Percentiles rank a stretch among this genome's conserved stretches.
phyloP scores from a whole-genome alignment of 768 basidiomycete genomes.

The Crepidotus variabilis region DNA sequence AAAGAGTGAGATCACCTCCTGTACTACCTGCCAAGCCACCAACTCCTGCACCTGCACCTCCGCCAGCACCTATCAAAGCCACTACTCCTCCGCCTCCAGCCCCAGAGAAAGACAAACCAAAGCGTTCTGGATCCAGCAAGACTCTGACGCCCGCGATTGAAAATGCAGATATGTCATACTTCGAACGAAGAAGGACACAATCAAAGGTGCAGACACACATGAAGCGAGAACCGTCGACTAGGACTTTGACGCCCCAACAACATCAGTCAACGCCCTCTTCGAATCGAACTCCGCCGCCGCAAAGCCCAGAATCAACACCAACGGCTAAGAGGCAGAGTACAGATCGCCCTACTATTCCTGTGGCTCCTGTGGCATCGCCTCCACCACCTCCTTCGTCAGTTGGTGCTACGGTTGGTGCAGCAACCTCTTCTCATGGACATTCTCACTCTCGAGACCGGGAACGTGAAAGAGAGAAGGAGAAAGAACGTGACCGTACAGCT shows the following conservation, averaged over 20 bases:
- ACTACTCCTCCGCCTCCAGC: not conserved
- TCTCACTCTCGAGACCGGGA: not conserved
- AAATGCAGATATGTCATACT: not conserved
- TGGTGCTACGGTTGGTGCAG: not conserved
- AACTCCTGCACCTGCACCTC: not conserved
- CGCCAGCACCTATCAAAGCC: not conserved
- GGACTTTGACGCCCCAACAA: not conserved
- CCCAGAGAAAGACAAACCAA: not conserved
- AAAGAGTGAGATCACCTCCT: not conserved
- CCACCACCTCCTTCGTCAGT: not conserved
- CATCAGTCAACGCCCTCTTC: not conserved
- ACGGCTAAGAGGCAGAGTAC: not conserved
- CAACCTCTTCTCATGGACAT: not conserved
- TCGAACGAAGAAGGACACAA: not conserved
- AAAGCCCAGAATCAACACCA: not conserved
- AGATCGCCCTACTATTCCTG: not conserved
- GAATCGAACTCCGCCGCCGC: not conserved
- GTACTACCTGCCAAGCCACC: not conserved
- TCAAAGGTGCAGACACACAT: not conserved
- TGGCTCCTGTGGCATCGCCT: not conserved
- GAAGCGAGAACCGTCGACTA: not conserved
- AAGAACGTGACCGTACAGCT: slow-evolving; percentile 2
- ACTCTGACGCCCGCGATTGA: not conserved
- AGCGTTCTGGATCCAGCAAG: not conserved
- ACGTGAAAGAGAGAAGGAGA: not conserved